phyloP scores from a whole-genome alignment of 768 basidiomycete genomes.

The Scleroderma citrinum region DNA sequence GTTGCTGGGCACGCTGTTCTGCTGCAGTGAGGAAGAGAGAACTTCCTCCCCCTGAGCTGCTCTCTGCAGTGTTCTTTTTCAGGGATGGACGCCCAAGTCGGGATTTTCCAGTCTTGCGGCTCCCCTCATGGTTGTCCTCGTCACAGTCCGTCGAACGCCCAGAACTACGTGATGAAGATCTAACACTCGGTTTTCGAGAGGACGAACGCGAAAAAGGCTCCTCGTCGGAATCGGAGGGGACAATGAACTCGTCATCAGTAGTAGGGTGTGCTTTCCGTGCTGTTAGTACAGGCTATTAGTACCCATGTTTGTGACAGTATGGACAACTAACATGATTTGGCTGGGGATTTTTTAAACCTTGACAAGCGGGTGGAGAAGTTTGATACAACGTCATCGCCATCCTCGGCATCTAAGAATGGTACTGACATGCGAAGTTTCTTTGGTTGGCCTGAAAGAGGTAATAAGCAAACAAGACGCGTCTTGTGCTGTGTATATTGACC shows the following conservation, averaged over 20 bases:
- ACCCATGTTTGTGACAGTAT: neutral
- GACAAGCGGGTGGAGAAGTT: conserved; percentile 57
- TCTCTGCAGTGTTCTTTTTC: conserved; percentile 24
- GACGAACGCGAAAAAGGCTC: conserved; percentile 44
- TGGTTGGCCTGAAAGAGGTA: conserved; percentile 31
- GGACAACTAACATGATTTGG: conserved; percentile 41
- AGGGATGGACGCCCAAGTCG: conserved; percentile 30
- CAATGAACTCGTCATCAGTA: conserved; percentile 68
- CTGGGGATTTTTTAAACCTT: conserved; percentile 60
- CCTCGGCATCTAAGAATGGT: conserved; percentile 43
- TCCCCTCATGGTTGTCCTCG: conserved; percentile 38
- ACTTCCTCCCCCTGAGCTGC: conserved; percentile 25
- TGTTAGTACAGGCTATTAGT: conserved; percentile 14
- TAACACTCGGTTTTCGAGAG: conserved; percentile 46
- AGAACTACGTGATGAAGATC: conserved; percentile 27
- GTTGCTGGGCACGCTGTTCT: conserved; percentile 65
- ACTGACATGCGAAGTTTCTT: conserved; percentile 62
- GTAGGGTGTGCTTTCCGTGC: conserved; percentile 34
- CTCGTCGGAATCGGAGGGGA: conserved; percentile 57
- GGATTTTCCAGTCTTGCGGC: conserved; percentile 31
- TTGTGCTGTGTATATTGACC: conserved; percentile 9
- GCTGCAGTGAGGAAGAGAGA: conserved; percentile 74
- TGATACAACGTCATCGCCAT: conserved; percentile 31
- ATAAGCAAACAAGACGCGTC: neutral
- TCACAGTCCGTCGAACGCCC: conserved; percentile 29